Evolutionary conservation across 2,329 filamentous ascomycete species (phyloP), one percentile per base, ranked within the genome.

Genomic region (Rhexocercosporidium sp.): DNA sequence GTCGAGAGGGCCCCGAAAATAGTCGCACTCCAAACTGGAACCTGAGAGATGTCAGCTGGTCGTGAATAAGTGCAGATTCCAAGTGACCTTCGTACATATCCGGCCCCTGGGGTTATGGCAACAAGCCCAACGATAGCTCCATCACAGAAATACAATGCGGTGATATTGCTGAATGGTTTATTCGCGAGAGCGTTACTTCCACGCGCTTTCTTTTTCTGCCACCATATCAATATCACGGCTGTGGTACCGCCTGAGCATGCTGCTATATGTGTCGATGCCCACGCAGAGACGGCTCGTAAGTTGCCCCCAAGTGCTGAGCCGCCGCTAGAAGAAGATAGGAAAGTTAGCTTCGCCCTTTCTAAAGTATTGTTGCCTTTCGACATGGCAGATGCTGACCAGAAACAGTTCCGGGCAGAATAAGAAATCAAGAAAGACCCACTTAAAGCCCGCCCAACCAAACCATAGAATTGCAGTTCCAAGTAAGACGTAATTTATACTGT

Each of bases 371-470:
- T 6, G 34, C 5, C 2, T 37, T 11, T 37, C 34, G 34, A 11
- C 2, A 37, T 37, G 34, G 34, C 34, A 37, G 34, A 11, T 11
- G 8, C 12, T 2, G 8, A 37, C 12, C 3, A 37, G 34, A 37
- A 37, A 37, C 8, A 37, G 34, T 11, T 11, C 34, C 34, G 34
- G 34, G 34, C 34, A 37, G 34, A 37, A 7, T 37, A 37, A 37
- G 12, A 5, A 37, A 37, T 6, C 8, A 37, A 37, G 8, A 37
- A 37, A n/a, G 34, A 37, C 34, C 34, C 12, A 37, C 34, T 96
- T 97, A 87, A 97, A 97, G 47, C 93, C 93, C 76, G 96, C 95
- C 93, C 93, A 97, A 59, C 93, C 93, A 14, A 96, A 91, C 93
- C 93, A 97, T 18, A 97, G 88, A 80, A 97, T 96, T 47, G 96